Evolutionary conservation across 768 basidiomycete genomes (phyloP), one percentile per base, ranked within the genome.

Genomic region (Russula dissimulans): DNA sequence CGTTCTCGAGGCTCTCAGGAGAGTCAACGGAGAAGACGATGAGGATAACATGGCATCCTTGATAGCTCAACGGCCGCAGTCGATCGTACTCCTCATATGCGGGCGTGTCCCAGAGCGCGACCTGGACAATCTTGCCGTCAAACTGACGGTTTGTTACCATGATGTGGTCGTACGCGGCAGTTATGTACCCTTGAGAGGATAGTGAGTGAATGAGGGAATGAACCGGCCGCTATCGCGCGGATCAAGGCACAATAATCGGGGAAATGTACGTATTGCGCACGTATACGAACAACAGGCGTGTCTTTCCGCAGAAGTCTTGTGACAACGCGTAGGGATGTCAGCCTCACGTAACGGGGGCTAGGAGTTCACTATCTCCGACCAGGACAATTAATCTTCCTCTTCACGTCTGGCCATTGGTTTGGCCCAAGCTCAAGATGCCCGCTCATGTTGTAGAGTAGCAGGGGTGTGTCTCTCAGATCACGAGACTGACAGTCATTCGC

Each of bases 71-170:
- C 18, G 90, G 89, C 65, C 90, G 80, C 57, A 94, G 79, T 63
- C 89, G 81, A 72, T 95, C 92, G 73, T 97, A 97, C 75, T 97
- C 94, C 74, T 97, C 94, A 71, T 97, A 94, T 31, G 94, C 94
- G 0, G 94, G 94, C 1, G 94, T 97, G 74, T 97, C 94, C 93
- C 95, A 99, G 17, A 99, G 79, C n/a, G 97, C 95, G 45, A 99
- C 81, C 69, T 97, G 92, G 62, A 99, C 85, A 18, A 89, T 77
- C 74, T 93, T 94, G 57, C 87, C 86, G 29, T 95, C 92, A 68
- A 87, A 91, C 51, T 83, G 77, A 39, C 94, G 87, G 64, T 89
- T 85, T 12, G 89, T 91, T 57, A 92, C 89, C 22, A 26, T 26
- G 68, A 93, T 94, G 79, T 92, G 94, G 73, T 95, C 92, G 71